A percentile compares a stretch with the other conserved stretches of the same genome.
Evolutionary conservation across 2,329 filamentous ascomycete genomes (phyloP).

Genomic region (Elsinoe ampelina): DNA sequence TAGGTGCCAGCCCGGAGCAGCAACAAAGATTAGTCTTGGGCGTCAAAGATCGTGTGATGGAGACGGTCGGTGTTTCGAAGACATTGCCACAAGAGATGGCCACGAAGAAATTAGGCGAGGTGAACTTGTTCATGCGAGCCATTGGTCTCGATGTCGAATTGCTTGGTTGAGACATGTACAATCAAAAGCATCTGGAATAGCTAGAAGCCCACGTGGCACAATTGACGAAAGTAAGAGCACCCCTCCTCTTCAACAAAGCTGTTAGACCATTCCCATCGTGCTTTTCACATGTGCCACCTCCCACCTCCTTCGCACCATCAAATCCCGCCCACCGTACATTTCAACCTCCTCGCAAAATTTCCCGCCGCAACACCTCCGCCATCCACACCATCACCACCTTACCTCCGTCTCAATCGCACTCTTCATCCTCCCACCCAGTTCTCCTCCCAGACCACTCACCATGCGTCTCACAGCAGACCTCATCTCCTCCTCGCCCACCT

Average conservation of each 20-base stretch:
- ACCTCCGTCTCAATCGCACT: background rate
- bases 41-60: conserved; percentile 96
- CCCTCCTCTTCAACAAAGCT: no score
- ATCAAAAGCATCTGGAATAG: no score
- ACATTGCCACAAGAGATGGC: conserved; percentile 81
- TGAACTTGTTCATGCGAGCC: conserved; percentile 96
- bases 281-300: background rate
- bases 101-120: conserved; percentile 72
- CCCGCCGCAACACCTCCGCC: conserved; percentile 9
- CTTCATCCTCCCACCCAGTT: background rate
- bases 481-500: conserved; percentile 88
- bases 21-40: conserved; percentile 89
- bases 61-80: conserved; percentile 82
- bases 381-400: background rate
- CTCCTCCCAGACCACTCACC: conserved; percentile 20
- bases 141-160: conserved; percentile 95
- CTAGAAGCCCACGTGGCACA: no score
- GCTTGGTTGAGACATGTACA: conserved; percentile 40
- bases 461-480: conserved; percentile 97
- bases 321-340: background rate
- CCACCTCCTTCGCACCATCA: no score
- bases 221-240: background rate
- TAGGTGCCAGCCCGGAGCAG: conserved; percentile 85
- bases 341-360: conserved; percentile 7
- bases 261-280: background rate